Base-by-base conservation (phyloP, 192 early-diverging fungal genomes). In the Rhizoclosmatium sp. region DNA sequence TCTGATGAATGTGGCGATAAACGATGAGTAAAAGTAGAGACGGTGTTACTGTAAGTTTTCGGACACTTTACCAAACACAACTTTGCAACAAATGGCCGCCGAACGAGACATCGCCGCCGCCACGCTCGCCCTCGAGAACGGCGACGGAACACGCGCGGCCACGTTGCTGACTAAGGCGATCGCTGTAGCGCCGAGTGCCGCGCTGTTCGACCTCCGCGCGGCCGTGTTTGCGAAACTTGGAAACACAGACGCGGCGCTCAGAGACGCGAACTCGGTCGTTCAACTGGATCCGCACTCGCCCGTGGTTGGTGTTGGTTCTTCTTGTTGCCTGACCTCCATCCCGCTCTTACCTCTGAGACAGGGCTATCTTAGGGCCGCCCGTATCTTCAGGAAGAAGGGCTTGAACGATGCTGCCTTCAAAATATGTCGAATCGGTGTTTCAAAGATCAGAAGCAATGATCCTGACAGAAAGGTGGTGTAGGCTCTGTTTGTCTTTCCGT, bases 171-270 rank as follows among this genome's bases (percentile, higher is more conserved):
- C 72, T 10, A 75, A 75, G 44, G 41, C 58, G 46, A 47, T 75
- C 51, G 46, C 47, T 14, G 12, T 39, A 10, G 39, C 61, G 31
- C n/a, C 49, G 45, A 19, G 7, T n/a, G 41, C 45, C 2, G 39
- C 58, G 9, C 75, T 76, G 44, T 47, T 76, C 21, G 75, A 76
- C 64, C n/a, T 76, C 31, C 75, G 75, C 19, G 75, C 75, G 3
- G 10, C 51, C 14, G 21, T 76, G 12, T 47, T 67, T 21, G 39
- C 64, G 5, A 71, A 71, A 23, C 46, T 71, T 16, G 75, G 75
- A 42, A 60, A 61, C 41, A n/a, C 47, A 9, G 48, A 49, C 60
- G 62, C 65, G 16, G 75, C 75, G 39, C 48, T 76, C 21, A 21
- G 7, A 9, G 75, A 76, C 65, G 75, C 75, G 3, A 65, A 66